phyloP scores from a whole-genome alignment of 2,329 filamentous ascomycete species.

The Paecilomyces variotii region DNA sequence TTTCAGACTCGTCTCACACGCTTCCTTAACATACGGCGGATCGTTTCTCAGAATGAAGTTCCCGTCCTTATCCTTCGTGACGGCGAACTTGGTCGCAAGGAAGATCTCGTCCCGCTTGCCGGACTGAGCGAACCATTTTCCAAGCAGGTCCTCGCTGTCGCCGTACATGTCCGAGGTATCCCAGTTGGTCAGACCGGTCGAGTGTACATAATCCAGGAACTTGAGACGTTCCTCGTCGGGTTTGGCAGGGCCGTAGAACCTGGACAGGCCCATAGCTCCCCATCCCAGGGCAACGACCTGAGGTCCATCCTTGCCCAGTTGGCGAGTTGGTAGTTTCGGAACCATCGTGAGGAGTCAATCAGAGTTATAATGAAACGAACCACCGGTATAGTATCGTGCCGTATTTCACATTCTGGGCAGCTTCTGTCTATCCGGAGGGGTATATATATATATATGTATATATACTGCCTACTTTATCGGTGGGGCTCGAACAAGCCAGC shows the following conservation, averaged over 20 bases:
- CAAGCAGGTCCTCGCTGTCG: constrained; percentile 22
- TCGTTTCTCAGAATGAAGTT: constrained; percentile 12
- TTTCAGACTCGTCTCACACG: constrained; percentile 19
- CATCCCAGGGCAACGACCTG: constrained; percentile 19
- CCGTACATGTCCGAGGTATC: constrained; percentile 18
- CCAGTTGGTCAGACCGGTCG: constrained; percentile 16
- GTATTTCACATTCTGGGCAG: too few species aligned
- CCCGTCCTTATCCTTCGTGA: constrained; percentile 9
- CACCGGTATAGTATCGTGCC: too few species aligned
- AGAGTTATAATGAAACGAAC: background rate
- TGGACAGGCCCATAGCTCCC: constrained; percentile 17
- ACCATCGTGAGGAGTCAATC: background rate
- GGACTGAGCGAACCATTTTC: constrained; percentile 16
- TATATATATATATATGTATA: too few species aligned
- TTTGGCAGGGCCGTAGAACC: constrained; percentile 40
- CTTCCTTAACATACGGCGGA: constrained; percentile 21
- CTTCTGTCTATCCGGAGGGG: too few species aligned
- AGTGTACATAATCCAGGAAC: constrained; percentile 22
- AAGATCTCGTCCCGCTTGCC: constrained; percentile 18
- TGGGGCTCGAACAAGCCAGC: too few species aligned
- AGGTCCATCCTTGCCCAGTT: constrained; percentile 22
- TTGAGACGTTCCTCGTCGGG: constrained; percentile 43
- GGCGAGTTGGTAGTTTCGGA: background rate
- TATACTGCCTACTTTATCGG: too few species aligned
- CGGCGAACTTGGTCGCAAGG: constrained; percentile 17